phyloP scores from a whole-genome alignment of 1,284 basidiomycete species.

The Volvariella volvacea region DNA sequence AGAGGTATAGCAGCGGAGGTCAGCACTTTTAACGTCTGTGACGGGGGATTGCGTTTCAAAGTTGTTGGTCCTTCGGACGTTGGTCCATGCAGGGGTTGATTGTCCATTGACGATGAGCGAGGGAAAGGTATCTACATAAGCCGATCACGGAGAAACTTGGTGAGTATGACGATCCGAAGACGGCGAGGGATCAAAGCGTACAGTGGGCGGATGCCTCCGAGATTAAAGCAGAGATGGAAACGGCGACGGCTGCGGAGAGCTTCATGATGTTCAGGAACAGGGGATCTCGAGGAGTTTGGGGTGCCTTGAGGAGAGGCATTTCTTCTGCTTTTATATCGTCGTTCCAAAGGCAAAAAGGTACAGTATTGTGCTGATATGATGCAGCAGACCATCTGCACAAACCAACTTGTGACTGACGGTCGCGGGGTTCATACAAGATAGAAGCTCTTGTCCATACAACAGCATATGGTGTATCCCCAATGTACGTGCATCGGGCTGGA shows the following conservation, averaged over 20 bases:
- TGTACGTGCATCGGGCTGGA: no score
- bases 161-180: background rate
- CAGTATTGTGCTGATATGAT: no score
- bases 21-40: constrained; percentile 12
- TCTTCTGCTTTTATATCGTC: no score
- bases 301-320: no score
- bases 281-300: no score
- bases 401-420: no score
- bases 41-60: constrained; percentile 9
- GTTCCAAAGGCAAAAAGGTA: no score
- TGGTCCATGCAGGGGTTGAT: constrained; percentile 9
- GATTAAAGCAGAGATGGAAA: background rate
- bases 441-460: no score
- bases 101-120: constrained; percentile 9
- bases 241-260: background rate
- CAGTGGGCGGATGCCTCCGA: background rate
- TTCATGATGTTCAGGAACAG: background rate
- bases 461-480: no score
- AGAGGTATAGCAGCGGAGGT: constrained; percentile 11
- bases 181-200: no score
- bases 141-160: background rate
- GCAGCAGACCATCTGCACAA: no score
- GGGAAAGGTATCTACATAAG: constrained; percentile 11
- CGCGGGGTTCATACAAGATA: no score
- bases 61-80: constrained; percentile 14